Evolutionary conservation across 768 basidiomycete genomes (phyloP).

Genomic region (Rhodotorula taiwanensis): DNA sequence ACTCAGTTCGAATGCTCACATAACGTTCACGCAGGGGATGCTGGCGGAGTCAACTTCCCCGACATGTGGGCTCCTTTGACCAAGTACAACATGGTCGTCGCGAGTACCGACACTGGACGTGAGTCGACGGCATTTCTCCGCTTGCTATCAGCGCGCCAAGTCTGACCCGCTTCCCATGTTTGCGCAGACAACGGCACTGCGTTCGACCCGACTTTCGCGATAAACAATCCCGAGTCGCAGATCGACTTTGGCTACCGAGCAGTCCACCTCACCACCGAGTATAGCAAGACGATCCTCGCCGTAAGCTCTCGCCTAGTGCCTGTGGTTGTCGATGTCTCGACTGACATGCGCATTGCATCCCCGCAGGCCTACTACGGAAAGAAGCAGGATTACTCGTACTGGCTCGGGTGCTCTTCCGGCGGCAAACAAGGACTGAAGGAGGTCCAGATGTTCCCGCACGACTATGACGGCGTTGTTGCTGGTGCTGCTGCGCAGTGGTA

Average conservation of each 20-base stretch:
- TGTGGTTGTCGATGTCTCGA: too few species aligned
- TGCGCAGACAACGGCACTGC: background rate
- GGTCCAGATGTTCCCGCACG: slow-evolving; percentile 26
- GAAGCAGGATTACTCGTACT: slow-evolving; percentile 23
- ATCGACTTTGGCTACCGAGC: slow-evolving; percentile 34
- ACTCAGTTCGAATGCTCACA: too few species aligned
- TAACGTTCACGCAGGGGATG: too few species aligned
- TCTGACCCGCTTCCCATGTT: too few species aligned
- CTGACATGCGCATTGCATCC: too few species aligned
- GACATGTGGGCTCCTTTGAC: slow-evolving; percentile 4
- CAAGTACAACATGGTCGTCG: slow-evolving; percentile 24
- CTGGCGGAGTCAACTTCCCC: slow-evolving; percentile 1
- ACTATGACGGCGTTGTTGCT: slow-evolving; percentile 33
- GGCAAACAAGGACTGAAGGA: slow-evolving; percentile 36
- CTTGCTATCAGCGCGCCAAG: too few species aligned
- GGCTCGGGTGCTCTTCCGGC: slow-evolving; percentile 38
- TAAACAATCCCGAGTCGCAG: slow-evolving; percentile 18
- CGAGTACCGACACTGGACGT: slow-evolving; percentile 20
- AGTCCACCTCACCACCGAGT: slow-evolving; percentile 35
- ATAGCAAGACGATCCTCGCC: slow-evolving; percentile 34
- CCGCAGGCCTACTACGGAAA: slow-evolving; percentile 35
- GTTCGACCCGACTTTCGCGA: slow-evolving; percentile 25
- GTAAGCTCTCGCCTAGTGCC: too few species aligned
- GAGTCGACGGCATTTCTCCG: too few species aligned
- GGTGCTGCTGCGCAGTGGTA: slow-evolving; percentile 25